Evolutionary conservation across 176 grass and related monocot genomes (phyloP), one percentile per base, ranked within the genome.

Genomic region (Avena atlantica): DNA sequence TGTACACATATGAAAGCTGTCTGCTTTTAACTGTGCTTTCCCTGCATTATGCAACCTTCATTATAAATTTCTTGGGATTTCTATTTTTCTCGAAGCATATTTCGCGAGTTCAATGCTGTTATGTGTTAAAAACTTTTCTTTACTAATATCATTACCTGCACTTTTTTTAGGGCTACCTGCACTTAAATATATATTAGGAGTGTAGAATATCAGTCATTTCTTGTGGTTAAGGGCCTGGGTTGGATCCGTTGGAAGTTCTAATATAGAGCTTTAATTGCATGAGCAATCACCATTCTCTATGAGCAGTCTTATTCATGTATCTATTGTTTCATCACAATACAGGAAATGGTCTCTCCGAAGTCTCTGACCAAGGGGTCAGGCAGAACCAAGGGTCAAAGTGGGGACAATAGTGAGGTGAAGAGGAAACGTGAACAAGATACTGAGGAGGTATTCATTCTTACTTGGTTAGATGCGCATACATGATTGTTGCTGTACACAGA

Each of bases 301-400:
- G 53, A 76, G 52, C 56, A 72, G 17, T 37, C 23, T 58, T 16
- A 86, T 82, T 83, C 15, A 23, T 86, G 8, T 77, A 82, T 44
- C 58, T 65, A 37, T 52, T 88, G 60, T 85, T 81, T 78, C 81
- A 50, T 63, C 8, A 17, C 81, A 63, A 90, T 80, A 15, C 75
- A 96, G 97, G 97, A 96, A 85, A 91, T 94, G 62, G 21, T 90
- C 37, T 84, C 90, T 9, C 67, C 86, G 5, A 93, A 93, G 71
- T 87, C 79, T 74, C 56, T 19, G 17, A 79, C 62, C 42, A 94
- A 89, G 90, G 81, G 78, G 5, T 69, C 80, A 78, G 59, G 82
- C 62, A 95, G 83, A 88, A 31, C 73, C 29, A 93, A 95, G 84
- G 84, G 86, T 53, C 87, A 78, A 61, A n/a, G 31, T 2, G 84